These are phyloP conservation scores for Cutaneotrichosporon spelunceum DNA, from an alignment of 1,284 basidiomycete genomes.

Conservation along the genomic window DNA sequence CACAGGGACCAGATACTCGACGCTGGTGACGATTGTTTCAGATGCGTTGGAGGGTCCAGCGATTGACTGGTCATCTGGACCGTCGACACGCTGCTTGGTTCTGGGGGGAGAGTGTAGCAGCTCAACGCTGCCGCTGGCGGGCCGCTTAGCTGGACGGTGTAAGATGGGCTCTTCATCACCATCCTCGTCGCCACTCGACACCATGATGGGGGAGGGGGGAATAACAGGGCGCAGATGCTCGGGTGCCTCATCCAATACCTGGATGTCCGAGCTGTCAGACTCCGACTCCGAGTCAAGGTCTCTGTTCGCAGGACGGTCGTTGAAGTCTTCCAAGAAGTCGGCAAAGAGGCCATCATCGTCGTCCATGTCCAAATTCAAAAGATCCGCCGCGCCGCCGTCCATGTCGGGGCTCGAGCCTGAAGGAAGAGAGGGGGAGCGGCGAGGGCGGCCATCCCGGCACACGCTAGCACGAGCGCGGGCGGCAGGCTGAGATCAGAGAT, in stretches of 20 bases:
- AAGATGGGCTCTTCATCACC: background rate
- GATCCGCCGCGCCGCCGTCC: too few species aligned
- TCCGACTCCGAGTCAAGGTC: background rate
- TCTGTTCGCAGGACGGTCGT: background rate
- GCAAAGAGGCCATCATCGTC: background rate
- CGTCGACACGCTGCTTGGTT: background rate
- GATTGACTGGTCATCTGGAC: background rate
- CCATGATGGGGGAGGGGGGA: conserved; percentile 26
- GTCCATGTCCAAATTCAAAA: too few species aligned
- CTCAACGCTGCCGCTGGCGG: background rate
- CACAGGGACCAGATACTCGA: conserved; percentile 29
- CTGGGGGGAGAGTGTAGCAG: background rate
- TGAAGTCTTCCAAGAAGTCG: background rate
- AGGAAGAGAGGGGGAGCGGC: background rate
- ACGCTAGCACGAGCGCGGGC: background rate
- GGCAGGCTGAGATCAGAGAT: background rate
- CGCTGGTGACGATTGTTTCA: background rate
- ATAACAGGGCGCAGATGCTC: conserved; percentile 19
- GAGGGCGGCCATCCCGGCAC: background rate
- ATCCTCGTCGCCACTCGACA: conserved; percentile 27
- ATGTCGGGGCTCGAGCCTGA: background rate
- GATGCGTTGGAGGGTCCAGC: conserved; percentile 9
- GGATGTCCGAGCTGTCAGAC: conserved; percentile 18
- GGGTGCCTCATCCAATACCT: conserved; percentile 25
- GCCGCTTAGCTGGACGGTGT: background rate